phyloP scores from a whole-genome alignment of 352 stramenopile genomes.

The Halophytophthora polymorphica region DNA sequence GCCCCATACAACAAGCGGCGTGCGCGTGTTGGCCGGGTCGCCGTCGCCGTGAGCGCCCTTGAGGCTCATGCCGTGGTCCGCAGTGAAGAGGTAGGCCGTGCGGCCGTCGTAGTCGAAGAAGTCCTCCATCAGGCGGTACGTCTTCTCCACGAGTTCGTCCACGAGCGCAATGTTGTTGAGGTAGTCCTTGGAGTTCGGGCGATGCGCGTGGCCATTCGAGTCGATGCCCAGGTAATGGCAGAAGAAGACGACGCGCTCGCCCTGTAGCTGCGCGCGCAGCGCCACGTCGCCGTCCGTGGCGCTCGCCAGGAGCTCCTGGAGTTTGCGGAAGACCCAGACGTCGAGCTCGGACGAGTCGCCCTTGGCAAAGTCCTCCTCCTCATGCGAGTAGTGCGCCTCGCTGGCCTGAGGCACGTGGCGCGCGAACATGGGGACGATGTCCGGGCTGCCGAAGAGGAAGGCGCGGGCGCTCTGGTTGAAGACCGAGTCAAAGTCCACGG shows the following conservation, averaged over 20 bases:
- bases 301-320: slow-evolving; percentile 41
- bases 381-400: slow-evolving; percentile 72
- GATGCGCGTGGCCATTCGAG: slow-evolving; percentile 83
- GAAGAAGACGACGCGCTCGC: slow-evolving; percentile 62
- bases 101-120: slow-evolving; percentile 64
- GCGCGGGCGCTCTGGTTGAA: slow-evolving; percentile 73
- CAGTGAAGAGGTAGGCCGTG: slow-evolving; percentile 82
- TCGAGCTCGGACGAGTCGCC: slow-evolving; percentile 67
- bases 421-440: slow-evolving; percentile 87
- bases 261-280: slow-evolving; percentile 34
- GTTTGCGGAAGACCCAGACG: slow-evolving; percentile 66
- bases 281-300: slow-evolving; percentile 8
- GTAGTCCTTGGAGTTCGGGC: slow-evolving; percentile 73
- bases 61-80: slow-evolving; percentile 83
- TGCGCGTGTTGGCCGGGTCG: slow-evolving; percentile 78
- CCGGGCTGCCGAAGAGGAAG: slow-evolving; percentile 79
- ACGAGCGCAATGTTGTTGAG: slow-evolving; percentile 83
- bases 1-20: slow-evolving; percentile 74
- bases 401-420: slow-evolving; percentile 62
- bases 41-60: slow-evolving; percentile 82
- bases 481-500: slow-evolving; percentile 85
- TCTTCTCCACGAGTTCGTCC: slow-evolving; percentile 72
- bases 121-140: slow-evolving; percentile 49
- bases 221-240: slow-evolving; percentile 85
- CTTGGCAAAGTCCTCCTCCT: slow-evolving; percentile 82